Evolutionary conservation across 2,329 filamentous ascomycete genomes (phyloP).

Genomic region (Juglanconis oblonga): DNA sequence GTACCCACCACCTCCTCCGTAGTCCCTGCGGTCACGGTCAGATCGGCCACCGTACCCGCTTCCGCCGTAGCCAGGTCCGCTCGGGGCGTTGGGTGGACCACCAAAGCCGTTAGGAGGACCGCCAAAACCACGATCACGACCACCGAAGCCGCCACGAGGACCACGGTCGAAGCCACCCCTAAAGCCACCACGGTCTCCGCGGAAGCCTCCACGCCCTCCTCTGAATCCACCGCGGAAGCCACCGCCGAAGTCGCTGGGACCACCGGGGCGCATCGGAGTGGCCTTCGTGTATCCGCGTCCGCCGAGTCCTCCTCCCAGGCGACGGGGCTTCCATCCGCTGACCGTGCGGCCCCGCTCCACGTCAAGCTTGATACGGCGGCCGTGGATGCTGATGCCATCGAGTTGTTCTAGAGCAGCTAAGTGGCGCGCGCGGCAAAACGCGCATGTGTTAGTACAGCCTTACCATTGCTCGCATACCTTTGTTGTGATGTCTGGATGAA

Average conservation of each 20-base stretch:
- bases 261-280: constrained; percentile 64
- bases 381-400: constrained; percentile 90
- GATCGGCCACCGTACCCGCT: constrained; percentile 40
- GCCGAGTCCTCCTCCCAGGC: constrained; percentile 87
- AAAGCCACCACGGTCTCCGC: constrained; percentile 36
- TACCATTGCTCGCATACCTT: constrained; percentile 45
- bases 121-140: constrained; percentile 46
- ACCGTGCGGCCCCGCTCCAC: constrained; percentile 95
- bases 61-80: constrained; percentile 54
- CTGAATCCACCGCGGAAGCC: constrained; percentile 54
- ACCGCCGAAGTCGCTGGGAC: constrained; percentile 49
- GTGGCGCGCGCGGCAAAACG: constrained; percentile 54
- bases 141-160: constrained; percentile 47
- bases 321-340: constrained; percentile 86
- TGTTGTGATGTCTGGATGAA: constrained; percentile 21
- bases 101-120: constrained; percentile 42
- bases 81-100: constrained; percentile 50
- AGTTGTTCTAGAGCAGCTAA: constrained; percentile 82
- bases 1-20: constrained; percentile 43
- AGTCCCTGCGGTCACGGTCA: constrained; percentile 35
- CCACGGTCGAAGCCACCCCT: constrained; percentile 54
- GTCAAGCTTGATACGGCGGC: constrained; percentile 88
- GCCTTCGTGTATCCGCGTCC: constrained; percentile 91
- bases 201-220: constrained; percentile 38
- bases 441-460: constrained; percentile 67